Conservation (phyloP, 148 eudicot genomes). For the Vaccinium macrocarpon region DNA sequence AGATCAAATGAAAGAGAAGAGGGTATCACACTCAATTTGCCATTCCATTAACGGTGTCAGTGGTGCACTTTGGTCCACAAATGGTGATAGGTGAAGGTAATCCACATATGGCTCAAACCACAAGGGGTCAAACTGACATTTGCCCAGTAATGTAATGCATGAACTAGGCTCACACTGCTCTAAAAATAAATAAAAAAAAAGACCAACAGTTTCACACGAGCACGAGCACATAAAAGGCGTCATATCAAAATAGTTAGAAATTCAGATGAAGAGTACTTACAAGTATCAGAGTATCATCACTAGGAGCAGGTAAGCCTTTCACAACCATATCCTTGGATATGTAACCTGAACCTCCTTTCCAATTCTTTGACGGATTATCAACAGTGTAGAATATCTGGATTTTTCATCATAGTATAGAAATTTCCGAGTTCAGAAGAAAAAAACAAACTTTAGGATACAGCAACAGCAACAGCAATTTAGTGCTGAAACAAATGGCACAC, state of each 20-base stretch:
- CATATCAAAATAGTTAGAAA: background rate
- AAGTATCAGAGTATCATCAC: slow-evolving; percentile 76
- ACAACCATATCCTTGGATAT: slow-evolving; percentile 79
- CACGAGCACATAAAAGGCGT: too few species aligned
- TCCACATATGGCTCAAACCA: too few species aligned
- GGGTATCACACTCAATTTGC: too few species aligned
- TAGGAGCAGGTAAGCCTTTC: slow-evolving; percentile 91
- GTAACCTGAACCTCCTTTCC: slow-evolving; percentile 90
- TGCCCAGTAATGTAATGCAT: too few species aligned
- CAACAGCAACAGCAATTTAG: background rate
- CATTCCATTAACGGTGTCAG: too few species aligned
- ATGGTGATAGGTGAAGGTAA: too few species aligned
- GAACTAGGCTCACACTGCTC: too few species aligned
- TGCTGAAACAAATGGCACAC: slow-evolving; percentile 38
- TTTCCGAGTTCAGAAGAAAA: slow-evolving; percentile 1
- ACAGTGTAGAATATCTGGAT: slow-evolving; percentile 86
- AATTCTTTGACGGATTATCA: slow-evolving; percentile 74
- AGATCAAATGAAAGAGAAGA: too few species aligned
- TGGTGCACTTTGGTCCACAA: too few species aligned
- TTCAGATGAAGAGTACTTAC: slow-evolving; percentile 40
- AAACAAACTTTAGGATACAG: background rate
- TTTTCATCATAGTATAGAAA: background rate
- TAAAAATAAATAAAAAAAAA: too few species aligned
- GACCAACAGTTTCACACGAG: too few species aligned
- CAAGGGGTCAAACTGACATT: too few species aligned